Conservation (phyloP, 1,139 yeast genomes). For the Pneumocystis oryctolagi region DNA sequence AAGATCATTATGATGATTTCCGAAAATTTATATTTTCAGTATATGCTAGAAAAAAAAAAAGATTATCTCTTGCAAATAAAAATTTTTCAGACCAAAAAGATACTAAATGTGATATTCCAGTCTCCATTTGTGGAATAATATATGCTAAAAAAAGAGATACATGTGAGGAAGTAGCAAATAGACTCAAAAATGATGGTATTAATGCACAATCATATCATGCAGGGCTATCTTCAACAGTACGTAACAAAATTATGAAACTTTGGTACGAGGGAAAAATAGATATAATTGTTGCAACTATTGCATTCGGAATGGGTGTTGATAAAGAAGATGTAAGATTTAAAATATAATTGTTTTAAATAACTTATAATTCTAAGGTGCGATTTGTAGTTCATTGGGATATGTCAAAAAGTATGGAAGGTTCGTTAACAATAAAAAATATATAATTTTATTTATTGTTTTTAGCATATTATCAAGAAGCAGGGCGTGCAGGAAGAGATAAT, state of each 20-base stretch:
- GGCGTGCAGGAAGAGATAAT: constrained; percentile 92
- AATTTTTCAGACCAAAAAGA: constrained; percentile 1
- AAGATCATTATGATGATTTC: constrained; percentile 39
- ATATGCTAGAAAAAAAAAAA: constrained; percentile 23
- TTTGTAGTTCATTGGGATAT: constrained; percentile 72
- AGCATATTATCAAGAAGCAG: constrained; percentile 63
- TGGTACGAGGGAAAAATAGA: constrained; percentile 39
- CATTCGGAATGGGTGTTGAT: constrained; percentile 95
- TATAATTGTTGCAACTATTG: constrained; percentile 55
- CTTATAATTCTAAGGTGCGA: constrained; percentile 23
- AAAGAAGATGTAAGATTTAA: constrained; percentile 55
- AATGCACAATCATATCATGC: constrained; percentile 69
- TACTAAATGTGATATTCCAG: constrained; percentile 15
- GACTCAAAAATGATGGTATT: constrained; percentile 41
- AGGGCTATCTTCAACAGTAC: constrained; percentile 56
- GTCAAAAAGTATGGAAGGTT: constrained; percentile 78
- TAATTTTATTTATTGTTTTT: not conserved
- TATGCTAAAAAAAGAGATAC: constrained; percentile 76
- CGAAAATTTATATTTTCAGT: constrained; percentile 37
- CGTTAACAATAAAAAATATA: constrained; percentile 18
- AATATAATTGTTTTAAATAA: not conserved
- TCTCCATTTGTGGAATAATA: constrained; percentile 46
- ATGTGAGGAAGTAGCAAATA: constrained; percentile 59
- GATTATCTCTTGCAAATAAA: constrained; percentile 3
- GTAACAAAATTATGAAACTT: constrained; percentile 43